Percentiles rank a stretch among this genome's conserved stretches.
Evolutionary conservation across 176 grass and related monocot species (phyloP).

Genomic region (Coix lacrymajobi): DNA sequence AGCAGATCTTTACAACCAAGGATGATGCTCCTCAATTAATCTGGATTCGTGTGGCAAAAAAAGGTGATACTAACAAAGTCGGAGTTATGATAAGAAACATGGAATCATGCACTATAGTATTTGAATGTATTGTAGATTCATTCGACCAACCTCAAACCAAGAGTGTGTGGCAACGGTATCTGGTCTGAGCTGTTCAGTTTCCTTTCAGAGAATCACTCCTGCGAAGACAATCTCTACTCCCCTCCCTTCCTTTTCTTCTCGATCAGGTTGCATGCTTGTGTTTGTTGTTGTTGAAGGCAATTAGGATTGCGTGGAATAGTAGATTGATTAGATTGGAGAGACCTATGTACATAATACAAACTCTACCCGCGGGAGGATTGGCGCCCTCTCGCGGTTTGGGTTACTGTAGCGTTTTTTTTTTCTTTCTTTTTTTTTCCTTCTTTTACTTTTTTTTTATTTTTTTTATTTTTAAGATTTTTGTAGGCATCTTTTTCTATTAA

Average conservation of each 20-base stretch:
- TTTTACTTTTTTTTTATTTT: too few species aligned
- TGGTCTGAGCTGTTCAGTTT: neutral
- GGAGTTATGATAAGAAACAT: neutral
- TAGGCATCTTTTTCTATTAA: too few species aligned
- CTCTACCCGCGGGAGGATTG: too few species aligned
- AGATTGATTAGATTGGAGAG: too few species aligned
- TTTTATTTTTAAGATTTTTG: too few species aligned
- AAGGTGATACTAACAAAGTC: neutral
- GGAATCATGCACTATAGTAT: neutral
- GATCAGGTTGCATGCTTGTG: neutral
- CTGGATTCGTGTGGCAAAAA: neutral
- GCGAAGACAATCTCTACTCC: neutral
- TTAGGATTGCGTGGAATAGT: too few species aligned
- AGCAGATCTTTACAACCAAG: neutral
- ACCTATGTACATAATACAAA: too few species aligned
- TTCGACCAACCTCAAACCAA: neutral
- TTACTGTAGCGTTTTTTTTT: too few species aligned
- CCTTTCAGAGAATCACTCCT: neutral
- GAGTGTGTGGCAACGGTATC: neutral
- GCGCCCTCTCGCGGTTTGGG: too few species aligned
- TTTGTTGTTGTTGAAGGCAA: too few species aligned
- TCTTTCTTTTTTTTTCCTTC: too few species aligned
- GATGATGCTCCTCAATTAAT: neutral
- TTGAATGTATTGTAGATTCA: neutral
- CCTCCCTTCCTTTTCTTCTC: neutral